These are phyloP conservation scores for Sporobolomyces phaffii DNA, from an alignment of 768 basidiomycete species.

Conservation along the genomic window DNA sequence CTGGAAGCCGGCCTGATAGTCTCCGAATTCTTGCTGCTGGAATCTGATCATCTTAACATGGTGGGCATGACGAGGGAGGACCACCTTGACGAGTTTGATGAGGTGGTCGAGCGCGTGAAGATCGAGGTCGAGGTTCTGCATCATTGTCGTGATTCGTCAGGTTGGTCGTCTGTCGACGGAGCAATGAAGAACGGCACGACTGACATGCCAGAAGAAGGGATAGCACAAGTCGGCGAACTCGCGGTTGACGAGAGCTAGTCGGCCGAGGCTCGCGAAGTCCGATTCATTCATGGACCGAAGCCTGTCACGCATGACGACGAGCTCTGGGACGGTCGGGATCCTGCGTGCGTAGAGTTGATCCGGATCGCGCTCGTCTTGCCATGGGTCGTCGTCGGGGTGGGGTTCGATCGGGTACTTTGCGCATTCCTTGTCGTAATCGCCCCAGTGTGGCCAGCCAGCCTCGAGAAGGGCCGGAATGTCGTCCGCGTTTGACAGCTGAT, in stretches of 20 bases:
- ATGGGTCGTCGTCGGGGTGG: background rate
- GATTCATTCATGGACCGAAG: too few relatives aligned
- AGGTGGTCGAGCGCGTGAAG: background rate
- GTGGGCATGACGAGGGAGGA: conserved; percentile 11
- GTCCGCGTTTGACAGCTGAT: too few relatives aligned
- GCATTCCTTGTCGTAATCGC: too few relatives aligned
- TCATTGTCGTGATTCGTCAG: too few relatives aligned
- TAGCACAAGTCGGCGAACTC: conserved; percentile 18
- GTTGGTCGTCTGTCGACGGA: too few relatives aligned
- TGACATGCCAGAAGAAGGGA: conserved; percentile 18
- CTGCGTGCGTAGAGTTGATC: background rate
- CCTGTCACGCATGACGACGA: too few relatives aligned
- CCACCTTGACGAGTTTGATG: background rate
- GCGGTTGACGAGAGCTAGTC: conserved; percentile 15
- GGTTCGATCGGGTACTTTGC: background rate
- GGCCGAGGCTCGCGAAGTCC: background rate
- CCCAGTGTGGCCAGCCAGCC: too few relatives aligned
- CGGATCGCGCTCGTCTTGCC: conserved; percentile 3
- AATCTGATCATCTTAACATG: too few relatives aligned
- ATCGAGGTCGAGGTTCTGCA: conserved; percentile 21
- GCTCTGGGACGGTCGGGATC: background rate
- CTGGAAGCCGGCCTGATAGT: too few relatives aligned
- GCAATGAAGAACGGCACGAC: background rate
- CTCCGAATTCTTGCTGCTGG: too few relatives aligned
- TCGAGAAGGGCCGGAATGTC: too few relatives aligned